phyloP scores from a whole-genome alignment of 179 eudicot species.

The Pouteria campechiana region DNA sequence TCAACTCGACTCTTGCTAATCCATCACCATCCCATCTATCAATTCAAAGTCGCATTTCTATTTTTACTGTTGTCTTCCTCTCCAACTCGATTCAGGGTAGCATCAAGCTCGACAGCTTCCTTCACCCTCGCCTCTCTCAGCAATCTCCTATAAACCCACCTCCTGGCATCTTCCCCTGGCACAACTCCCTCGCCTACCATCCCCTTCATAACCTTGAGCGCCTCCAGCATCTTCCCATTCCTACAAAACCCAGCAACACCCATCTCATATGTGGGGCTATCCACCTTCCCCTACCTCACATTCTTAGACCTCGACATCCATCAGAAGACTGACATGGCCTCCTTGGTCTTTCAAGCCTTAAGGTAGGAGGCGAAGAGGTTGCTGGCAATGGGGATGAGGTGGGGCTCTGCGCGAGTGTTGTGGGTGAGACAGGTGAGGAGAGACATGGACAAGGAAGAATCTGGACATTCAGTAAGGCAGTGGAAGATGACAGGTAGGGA shows the following conservation, averaged over 20 bases:
- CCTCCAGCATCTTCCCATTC: slow-evolving; percentile 7
- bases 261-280: slow-evolving; percentile 2
- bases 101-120: slow-evolving; percentile 12
- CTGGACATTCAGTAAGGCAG: slow-evolving; percentile 14
- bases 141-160: slow-evolving; percentile 9
- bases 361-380: slow-evolving; percentile 10
- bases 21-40: slow-evolving; percentile 3
- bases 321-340: slow-evolving; percentile 15
- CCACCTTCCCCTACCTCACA: too few relatives aligned
- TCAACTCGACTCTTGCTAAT: too few relatives aligned
- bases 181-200: slow-evolving; percentile 7
- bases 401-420: slow-evolving; percentile 1
- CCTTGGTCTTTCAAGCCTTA: slow-evolving; percentile 3
- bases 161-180: slow-evolving; percentile 9
- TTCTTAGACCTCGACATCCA: slow-evolving; percentile 16
- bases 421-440: slow-evolving; percentile 14
- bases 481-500: slow-evolving; percentile 13
- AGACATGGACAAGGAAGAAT: slow-evolving; percentile 16
- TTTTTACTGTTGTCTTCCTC: slow-evolving; percentile 2
- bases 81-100: slow-evolving; percentile 2
- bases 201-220: slow-evolving; percentile 10
- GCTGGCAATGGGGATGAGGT: slow-evolving; percentile 5
- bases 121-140: slow-evolving; percentile 19
- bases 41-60: too few relatives aligned
- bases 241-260: slow-evolving; percentile 13